Conservation (phyloP, 2,329 filamentous ascomycete genomes). For the Ploettnerulaceae sp. region DNA sequence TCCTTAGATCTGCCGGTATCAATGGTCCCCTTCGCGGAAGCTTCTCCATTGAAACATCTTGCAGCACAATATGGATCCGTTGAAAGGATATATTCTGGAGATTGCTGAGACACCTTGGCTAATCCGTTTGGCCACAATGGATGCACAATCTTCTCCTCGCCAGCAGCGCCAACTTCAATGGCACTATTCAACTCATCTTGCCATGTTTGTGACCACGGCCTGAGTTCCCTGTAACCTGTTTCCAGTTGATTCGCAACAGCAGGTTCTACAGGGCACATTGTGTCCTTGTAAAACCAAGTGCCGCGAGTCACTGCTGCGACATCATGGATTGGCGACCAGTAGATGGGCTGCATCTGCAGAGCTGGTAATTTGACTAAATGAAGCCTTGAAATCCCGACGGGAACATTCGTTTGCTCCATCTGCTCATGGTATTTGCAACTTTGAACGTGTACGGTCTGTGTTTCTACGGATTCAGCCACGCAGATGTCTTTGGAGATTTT, state of each 20-base stretch:
- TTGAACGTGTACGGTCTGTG: slow-evolving; percentile 19
- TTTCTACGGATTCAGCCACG: slow-evolving; percentile 10
- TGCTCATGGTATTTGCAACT: slow-evolving; percentile 33
- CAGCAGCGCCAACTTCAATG: slow-evolving; percentile 79
- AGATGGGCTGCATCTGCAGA: slow-evolving; percentile 90
- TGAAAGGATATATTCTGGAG: slow-evolving; percentile 17
- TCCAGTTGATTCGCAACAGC: slow-evolving; percentile 88
- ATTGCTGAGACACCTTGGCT: slow-evolving; percentile 32
- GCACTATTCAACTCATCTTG: slow-evolving; percentile 85
- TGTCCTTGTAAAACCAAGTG: slow-evolving; percentile 97
- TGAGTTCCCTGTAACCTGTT: slow-evolving; percentile 79
- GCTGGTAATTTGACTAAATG: slow-evolving; percentile 82
- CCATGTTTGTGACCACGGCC: slow-evolving; percentile 90
- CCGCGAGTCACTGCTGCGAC: slow-evolving; percentile 75
- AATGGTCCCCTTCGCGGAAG: slow-evolving; percentile 49
- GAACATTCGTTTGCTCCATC: slow-evolving; percentile 50
- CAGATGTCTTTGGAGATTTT: not conserved
- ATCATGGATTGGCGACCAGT: slow-evolving; percentile 94
- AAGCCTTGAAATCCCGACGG: slow-evolving; percentile 84
- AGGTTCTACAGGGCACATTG: slow-evolving; percentile 84
- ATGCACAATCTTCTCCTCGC: slow-evolving; percentile 87
- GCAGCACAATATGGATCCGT: slow-evolving; percentile 55
- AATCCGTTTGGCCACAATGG: slow-evolving; percentile 65
- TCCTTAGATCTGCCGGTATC: slow-evolving; percentile 19
- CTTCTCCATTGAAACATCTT: slow-evolving; percentile 55